Evolutionary conservation across 441 rosid genomes (phyloP).

Genomic region (Macaranga tanarius): DNA sequence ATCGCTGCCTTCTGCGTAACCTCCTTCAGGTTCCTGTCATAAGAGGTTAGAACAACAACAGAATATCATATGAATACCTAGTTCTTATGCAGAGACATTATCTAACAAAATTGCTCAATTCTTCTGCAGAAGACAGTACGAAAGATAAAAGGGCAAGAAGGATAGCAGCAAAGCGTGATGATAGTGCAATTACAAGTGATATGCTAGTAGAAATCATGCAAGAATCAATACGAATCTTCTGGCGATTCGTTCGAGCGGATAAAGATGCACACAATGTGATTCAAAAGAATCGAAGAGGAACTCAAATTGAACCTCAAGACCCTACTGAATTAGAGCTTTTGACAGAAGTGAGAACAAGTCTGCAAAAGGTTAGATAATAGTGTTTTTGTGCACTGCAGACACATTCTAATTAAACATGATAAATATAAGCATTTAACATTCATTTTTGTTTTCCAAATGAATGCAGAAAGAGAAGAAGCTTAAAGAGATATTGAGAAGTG

Average conservation of each 20-base stretch:
- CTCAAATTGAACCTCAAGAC: conserved; percentile 61
- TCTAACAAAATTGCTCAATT: conserved; percentile 24
- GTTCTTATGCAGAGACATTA: conserved; percentile 17
- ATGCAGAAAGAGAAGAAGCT: conserved; percentile 83
- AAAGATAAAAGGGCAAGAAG: conserved; percentile 52
- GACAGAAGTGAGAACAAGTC: conserved; percentile 46
- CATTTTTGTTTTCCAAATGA: neutral
- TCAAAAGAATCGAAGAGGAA: conserved; percentile 43
- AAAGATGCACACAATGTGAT: conserved; percentile 42
- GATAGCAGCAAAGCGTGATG: conserved; percentile 36
- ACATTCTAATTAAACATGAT: too few relatives aligned
- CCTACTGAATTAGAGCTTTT: conserved; percentile 49
- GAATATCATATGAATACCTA: too few relatives aligned
- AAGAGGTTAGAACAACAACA: conserved; percentile 51
- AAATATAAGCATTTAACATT: too few relatives aligned
- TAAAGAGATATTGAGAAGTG: conserved; percentile 61
- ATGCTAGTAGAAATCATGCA: conserved; percentile 74
- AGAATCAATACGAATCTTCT: conserved; percentile 79
- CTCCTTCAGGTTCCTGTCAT: conserved; percentile 91
- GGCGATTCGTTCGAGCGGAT: conserved; percentile 80
- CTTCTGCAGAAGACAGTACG: conserved; percentile 57
- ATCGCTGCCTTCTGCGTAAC: conserved; percentile 65
- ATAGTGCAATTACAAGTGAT: conserved; percentile 51
- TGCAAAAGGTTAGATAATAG: conserved; percentile 53
- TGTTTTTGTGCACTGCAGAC: too few relatives aligned